Evolutionary conservation across 345 rosid genomes (phyloP).

Genomic region (Salix suchowensis): DNA sequence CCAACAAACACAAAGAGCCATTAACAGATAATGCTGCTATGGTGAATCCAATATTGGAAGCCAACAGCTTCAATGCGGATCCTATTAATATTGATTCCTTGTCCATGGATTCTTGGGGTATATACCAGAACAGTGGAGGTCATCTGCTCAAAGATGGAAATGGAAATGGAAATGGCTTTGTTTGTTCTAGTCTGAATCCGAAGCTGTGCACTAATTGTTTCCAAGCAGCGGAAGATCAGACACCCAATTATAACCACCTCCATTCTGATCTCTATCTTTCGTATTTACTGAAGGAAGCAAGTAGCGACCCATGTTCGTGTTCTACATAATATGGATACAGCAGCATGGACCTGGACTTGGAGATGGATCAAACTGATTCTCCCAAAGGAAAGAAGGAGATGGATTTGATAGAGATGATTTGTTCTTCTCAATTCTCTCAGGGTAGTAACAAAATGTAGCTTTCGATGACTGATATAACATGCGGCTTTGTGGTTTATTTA

Average conservation of each 20-base stretch:
- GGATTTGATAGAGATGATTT: conserved; percentile 97
- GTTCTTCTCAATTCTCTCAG: conserved; percentile 41
- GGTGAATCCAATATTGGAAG: conserved; percentile 2
- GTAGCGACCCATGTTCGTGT: conserved; percentile 6
- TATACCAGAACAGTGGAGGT: conserved; percentile 9
- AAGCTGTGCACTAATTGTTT: conserved; percentile 2
- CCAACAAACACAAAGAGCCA: conserved; percentile 14
- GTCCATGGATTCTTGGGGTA: conserved; percentile 4
- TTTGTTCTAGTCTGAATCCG: conserved; percentile 11
- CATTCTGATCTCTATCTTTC: conserved; percentile 63
- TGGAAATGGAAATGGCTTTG: conserved; percentile 6
- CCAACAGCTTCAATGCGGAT: neutral
- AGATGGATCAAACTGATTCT: conserved; percentile 25
- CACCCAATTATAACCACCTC: conserved; percentile 24
- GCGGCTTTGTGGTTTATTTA: neutral
- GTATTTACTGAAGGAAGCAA: conserved; percentile 49
- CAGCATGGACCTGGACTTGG: conserved; percentile 11
- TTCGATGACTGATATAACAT: neutral
- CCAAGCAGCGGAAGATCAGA: conserved; percentile 7
- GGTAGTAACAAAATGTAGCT: conserved; percentile 18
- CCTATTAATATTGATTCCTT: conserved; percentile 10
- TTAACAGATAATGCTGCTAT: conserved; percentile 16
- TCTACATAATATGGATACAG: conserved; percentile 7
- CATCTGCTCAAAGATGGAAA: neutral
- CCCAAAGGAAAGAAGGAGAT: conserved; percentile 48